Base-by-base conservation (phyloP, 2,329 filamentous ascomycete genomes). In the Scolecobasidium constrictum region DNA sequence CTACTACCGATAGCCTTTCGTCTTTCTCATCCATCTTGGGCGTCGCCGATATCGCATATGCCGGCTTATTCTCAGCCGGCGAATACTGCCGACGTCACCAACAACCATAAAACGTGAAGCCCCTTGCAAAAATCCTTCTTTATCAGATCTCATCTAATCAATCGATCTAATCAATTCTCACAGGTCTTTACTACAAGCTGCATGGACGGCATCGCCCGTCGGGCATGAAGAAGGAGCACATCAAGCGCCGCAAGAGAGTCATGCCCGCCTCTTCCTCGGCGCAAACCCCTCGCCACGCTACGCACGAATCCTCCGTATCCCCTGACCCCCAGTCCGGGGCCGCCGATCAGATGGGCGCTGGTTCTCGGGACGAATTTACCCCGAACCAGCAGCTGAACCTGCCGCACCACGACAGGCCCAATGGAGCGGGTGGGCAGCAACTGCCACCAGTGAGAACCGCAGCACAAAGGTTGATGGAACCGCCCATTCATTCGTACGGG, bases 181-280 rank as follows among this genome's bases (percentile, higher is more conserved):
- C 34, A 94, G 87, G 90, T 4, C 68, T 98, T 3, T 98, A 98
- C 61, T 87, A 93, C 67, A 96, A 96, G 62, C 77, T 98, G 3
- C 92, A 98, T 58, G 88, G 88, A 43, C 80, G 87, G 21, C 90
- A 95, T 61, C 77, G 92, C 34, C 92, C 92, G 0, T 86, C 92
- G 4, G 86, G 86, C n/a, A 96, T 98, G 92, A 98, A 96, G 64
- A 96, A 95, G 62, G 83, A 86, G 3, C 84, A 94, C 19, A 98
- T 98, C 60, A 96, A 98, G 64, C 78, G 92, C 48, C 75, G 92
- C 47, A 96, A 96, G 70, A 81, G 92, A 46, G 87, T 96, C 4
- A 88, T 96, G 35, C 88, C 90, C 15, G 86, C 84, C 15, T n/a
- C n/a, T n/a, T 15, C 37, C 11, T 31, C 39, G 28, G 34, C 15